Percentiles rank a stretch among this genome's conserved stretches.
Conservation (phyloP, 1,284 basidiomycete genomes). For the Austroboletus niveus region DNA sequence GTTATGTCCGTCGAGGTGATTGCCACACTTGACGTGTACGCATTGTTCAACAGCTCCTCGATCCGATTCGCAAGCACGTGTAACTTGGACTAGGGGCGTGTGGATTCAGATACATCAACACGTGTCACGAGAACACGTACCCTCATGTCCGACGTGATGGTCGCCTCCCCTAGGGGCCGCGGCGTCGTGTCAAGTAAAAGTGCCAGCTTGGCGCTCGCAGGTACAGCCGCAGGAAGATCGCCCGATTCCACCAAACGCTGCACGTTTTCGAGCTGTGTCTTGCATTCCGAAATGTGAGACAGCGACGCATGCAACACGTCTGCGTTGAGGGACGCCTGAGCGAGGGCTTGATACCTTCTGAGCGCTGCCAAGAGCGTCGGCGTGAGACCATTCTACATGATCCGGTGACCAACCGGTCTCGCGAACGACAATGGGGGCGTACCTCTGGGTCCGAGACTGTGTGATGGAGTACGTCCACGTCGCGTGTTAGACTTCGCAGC, state of each 20-base stretch:
- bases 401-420: conserved; percentile 8
- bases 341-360: conserved; percentile 54
- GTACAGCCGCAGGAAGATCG: conserved; percentile 58
- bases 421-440: conserved; percentile 7
- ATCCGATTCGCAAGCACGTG: conserved; percentile 54
- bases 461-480: conserved; percentile 51
- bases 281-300: conserved; percentile 52
- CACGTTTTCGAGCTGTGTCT: conserved; percentile 42
- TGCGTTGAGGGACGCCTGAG: conserved; percentile 58
- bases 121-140: conserved; percentile 37
- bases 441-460: conserved; percentile 60
- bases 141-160: conserved; percentile 54
- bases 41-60: conserved; percentile 71
- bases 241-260: conserved; percentile 50
- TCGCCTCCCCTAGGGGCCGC: conserved; percentile 47
- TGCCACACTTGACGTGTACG: conserved; percentile 56
- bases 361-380: conserved; percentile 53
- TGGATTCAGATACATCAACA: conserved; percentile 4
- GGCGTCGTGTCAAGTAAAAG: conserved; percentile 48
- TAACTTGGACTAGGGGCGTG: conserved; percentile 46
- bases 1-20: conserved; percentile 48
- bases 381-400: conserved; percentile 60
- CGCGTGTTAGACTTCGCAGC: conserved; percentile 47
- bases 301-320: conserved; percentile 48
- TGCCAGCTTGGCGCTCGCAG: conserved; percentile 41